phyloP scores from a whole-genome alignment of 2,329 filamentous ascomycete genomes.

The Trichoderma atroviride region DNA sequence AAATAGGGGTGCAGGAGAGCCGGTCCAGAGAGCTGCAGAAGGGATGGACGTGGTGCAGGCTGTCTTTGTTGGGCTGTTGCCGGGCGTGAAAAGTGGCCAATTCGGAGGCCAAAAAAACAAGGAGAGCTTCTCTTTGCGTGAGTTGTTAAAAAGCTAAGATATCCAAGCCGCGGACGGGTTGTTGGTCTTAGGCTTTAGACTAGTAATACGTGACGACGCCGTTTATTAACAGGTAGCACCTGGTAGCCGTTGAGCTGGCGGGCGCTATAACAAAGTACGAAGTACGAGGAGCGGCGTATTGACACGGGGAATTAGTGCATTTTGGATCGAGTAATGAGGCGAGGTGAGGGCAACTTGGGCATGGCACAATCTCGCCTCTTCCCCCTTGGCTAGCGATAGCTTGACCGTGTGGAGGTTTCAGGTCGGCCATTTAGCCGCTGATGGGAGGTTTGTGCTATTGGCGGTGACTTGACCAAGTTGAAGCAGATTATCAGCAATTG shows the following conservation, averaged over 20 bases:
- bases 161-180: background rate
- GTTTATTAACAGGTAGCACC: conserved; percentile 4
- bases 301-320: conserved; percentile 18
- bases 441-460: background rate
- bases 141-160: conserved; percentile 13
- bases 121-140: background rate
- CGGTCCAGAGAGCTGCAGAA: conserved; percentile 2
- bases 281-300: background rate
- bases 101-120: background rate
- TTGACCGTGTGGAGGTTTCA: conserved; percentile 21
- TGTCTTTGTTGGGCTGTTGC: background rate
- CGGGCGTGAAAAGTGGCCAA: background rate
- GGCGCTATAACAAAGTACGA: conserved; percentile 20
- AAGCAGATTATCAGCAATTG: background rate
- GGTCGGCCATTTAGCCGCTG: conserved; percentile 13
- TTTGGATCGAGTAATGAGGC: conserved; percentile 11
- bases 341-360: background rate
- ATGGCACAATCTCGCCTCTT: conserved; percentile 16
- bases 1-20: conserved; percentile 16
- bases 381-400: conserved; percentile 1
- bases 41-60: background rate
- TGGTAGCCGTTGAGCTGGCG: background rate
- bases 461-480: background rate
- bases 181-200: conserved; percentile 17
- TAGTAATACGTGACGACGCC: conserved; percentile 6